Conservation (phyloP, 1,284 basidiomycete genomes). For the Boletus calvinii region DNA sequence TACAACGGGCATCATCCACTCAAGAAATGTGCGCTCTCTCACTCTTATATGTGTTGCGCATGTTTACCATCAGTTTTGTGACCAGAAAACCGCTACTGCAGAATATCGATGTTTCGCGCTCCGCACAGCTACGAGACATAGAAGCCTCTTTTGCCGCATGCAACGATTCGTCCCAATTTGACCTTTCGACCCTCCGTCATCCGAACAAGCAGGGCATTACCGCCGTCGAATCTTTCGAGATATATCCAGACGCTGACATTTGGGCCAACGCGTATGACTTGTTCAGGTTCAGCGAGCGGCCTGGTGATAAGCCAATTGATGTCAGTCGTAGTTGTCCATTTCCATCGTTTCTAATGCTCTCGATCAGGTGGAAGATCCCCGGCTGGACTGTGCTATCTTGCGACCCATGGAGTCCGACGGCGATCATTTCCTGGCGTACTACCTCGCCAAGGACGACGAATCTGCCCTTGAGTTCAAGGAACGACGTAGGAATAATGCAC, state of each 20-base stretch:
- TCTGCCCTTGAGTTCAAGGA: conserved; percentile 60
- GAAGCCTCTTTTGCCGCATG: conserved; percentile 76
- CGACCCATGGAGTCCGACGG: conserved; percentile 85
- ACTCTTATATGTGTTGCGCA: background rate
- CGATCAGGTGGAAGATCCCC: conserved; percentile 64
- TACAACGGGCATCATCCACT: conserved; percentile 43
- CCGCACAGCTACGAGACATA: conserved; percentile 80
- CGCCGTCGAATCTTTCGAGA: conserved; percentile 82
- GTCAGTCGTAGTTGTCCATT: conserved; percentile 36
- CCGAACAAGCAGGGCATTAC: conserved; percentile 77
- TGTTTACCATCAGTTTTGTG: background rate
- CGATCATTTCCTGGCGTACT: conserved; percentile 88
- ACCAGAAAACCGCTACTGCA: conserved; percentile 53
- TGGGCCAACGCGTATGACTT: conserved; percentile 91
- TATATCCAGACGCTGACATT: conserved; percentile 83
- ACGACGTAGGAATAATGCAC: conserved; percentile 38
- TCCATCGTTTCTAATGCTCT: conserved; percentile 1
- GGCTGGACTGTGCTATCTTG: conserved; percentile 81
- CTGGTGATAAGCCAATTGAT: conserved; percentile 70
- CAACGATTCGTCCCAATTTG: conserved; percentile 51
- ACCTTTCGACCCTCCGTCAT: conserved; percentile 63
- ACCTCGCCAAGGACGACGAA: conserved; percentile 79
- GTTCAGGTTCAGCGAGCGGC: conserved; percentile 86
- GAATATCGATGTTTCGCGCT: conserved; percentile 72
- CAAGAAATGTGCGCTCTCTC: conserved; percentile 55